A percentile compares a stretch with the other conserved stretches of the same genome.
These are phyloP conservation scores for Dictyostelium firmibasis DNA, from an alignment of 78 protist genomes.

Conservation along the genomic window DNA sequence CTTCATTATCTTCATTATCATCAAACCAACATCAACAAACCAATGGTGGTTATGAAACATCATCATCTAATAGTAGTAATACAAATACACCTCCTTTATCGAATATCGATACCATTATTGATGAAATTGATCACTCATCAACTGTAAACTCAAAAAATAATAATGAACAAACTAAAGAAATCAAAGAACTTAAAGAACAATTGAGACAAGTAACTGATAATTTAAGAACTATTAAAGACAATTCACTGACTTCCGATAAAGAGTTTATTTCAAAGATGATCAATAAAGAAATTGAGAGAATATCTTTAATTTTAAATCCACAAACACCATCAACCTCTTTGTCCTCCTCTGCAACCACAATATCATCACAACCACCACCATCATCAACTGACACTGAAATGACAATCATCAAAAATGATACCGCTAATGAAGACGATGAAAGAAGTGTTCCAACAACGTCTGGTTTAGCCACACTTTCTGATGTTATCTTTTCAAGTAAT, in stretches of 20 bases:
- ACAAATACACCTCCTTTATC: slow-evolving; percentile 1
- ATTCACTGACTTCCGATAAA: neutral
- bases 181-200: neutral
- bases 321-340: slow-evolving; percentile 1
- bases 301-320: neutral
- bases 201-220: neutral
- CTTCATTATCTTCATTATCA: neutral
- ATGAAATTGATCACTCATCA: neutral
- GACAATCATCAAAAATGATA: neutral
- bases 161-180: neutral
- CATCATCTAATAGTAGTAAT: neutral
- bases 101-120: neutral
- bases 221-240: slow-evolving; percentile 5
- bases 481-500: neutral
- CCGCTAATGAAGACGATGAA: neutral
- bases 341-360: neutral
- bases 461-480: neutral
- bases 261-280: neutral
- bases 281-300: slow-evolving; percentile 64
- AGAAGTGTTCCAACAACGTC: neutral
- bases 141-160: neutral
- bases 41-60: neutral
- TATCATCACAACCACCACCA: neutral
- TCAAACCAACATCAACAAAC: neutral
- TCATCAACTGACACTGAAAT: neutral